Evolutionary conservation across 768 basidiomycete species (phyloP), one percentile per base, ranked within the genome.

Genomic region (Panus rudis): DNA sequence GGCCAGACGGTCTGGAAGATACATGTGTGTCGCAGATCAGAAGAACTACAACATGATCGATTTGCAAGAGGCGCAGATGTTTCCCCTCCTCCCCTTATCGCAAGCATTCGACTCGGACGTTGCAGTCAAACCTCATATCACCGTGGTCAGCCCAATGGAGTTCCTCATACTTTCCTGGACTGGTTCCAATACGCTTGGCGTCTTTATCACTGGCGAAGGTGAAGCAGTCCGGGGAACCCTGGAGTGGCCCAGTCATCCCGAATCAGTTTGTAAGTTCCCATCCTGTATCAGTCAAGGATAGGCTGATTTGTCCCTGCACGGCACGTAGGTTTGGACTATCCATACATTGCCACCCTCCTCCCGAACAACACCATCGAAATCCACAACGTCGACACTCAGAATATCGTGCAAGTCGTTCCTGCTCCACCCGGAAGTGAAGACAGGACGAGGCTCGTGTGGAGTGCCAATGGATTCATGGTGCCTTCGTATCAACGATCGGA

Each of bases 141-240:
- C 80, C 1, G 77, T 90, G 19, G 75, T 93, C 20, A 71, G 74
- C 26, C 77, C 78, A 23, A 78, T 75, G 50, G 92, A 96, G 60
- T 96, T 92, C 52, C 72, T 97, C 32, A 71, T 96, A 17, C 69
- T 90, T 13, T 87, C 86, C 2, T 92, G 84, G 76, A 92, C 83
- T 1, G 93, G 89, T 12, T 64, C 70, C 3, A 79, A 75, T 41
- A 87, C 88, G 0, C 67, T 97, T 30, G 93, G 93, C 0, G 66
- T 98, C 8, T 98, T 97, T 53, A 71, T 97, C 50, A 89, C 76
- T 12, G 76, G 80, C 0, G 75, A 78, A 2, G 92, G 91, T 0
- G 92, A 94, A 60, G 91, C 93, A 4, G 82, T 91, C 6, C 74
- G 92, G 35, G 92, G 92, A 2, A 93, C 92, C 2, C 65, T 96